Conservation (phyloP, 805 yeast genomes). For the Saccharomyces eubayanus region DNA sequence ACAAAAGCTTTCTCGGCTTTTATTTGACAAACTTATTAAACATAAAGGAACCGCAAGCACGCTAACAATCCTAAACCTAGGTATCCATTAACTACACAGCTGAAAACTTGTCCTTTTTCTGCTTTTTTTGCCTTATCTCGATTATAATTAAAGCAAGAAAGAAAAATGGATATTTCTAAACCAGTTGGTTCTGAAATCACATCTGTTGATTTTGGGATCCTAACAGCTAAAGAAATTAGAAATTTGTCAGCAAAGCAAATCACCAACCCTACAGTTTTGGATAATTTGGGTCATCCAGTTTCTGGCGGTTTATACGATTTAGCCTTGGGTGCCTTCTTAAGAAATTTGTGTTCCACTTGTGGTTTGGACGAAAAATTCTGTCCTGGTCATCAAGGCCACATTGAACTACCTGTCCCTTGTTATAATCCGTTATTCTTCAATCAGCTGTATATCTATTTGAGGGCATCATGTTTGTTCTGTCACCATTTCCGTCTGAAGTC, state of each 20-base stretch:
- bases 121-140: background rate
- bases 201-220: constrained; percentile 85
- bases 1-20: background rate
- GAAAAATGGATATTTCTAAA: constrained; percentile 82
- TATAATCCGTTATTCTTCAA: constrained; percentile 92
- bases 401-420: constrained; percentile 90
- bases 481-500: constrained; percentile 69
- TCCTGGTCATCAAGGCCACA: constrained; percentile 98
- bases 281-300: constrained; percentile 91
- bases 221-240: constrained; percentile 74
- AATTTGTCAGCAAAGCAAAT: constrained; percentile 88
- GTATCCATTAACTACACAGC: background rate
- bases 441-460: constrained; percentile 75
- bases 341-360: constrained; percentile 88
- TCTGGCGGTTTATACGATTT: constrained; percentile 90
- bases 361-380: constrained; percentile 90
- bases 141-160: background rate
- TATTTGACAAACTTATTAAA: background rate
- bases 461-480: constrained; percentile 85
- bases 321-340: constrained; percentile 88
- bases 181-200: constrained; percentile 93
- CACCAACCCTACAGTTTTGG: constrained; percentile 92
- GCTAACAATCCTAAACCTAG: background rate
- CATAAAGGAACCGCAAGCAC: background rate
- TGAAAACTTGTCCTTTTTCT: background rate